These are phyloP conservation scores for Penicillium sp. DNA, from an alignment of 2,329 filamentous ascomycete genomes.

Conservation along the genomic window DNA sequence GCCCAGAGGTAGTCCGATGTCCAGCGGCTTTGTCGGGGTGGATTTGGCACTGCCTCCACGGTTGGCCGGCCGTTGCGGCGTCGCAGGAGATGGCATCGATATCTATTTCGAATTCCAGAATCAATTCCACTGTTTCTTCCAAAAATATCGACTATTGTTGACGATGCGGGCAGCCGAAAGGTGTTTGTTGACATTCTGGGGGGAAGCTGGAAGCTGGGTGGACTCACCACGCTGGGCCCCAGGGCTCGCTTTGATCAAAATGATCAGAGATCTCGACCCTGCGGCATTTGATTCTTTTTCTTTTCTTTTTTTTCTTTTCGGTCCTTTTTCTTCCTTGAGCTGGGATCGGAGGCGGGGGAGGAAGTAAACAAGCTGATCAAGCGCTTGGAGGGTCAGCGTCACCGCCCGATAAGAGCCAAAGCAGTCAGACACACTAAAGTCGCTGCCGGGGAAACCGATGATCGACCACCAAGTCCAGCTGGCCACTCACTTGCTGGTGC, in stretches of 20 bases:
- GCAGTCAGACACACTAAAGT: neutral
- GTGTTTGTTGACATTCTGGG: slow-evolving; percentile 16
- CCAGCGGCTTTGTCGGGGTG: slow-evolving; percentile 59
- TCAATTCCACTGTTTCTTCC: slow-evolving; percentile 3
- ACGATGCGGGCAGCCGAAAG: slow-evolving; percentile 4
- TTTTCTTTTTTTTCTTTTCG: neutral
- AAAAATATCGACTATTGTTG: slow-evolving; percentile 12
- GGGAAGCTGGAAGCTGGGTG: neutral
- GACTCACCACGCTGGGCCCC: slow-evolving; percentile 16
- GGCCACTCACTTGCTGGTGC: neutral
- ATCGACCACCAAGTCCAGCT: slow-evolving; percentile 10
- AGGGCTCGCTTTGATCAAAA: slow-evolving; percentile 8
- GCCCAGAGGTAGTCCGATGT: slow-evolving; percentile 58
- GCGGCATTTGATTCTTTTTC: slow-evolving; percentile 20
- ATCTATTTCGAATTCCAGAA: slow-evolving; percentile 11
- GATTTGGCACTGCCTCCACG: slow-evolving; percentile 61
- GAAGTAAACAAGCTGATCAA: slow-evolving; percentile 23
- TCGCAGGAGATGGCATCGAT: slow-evolving; percentile 48
- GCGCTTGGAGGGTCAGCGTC: slow-evolving; percentile 4
- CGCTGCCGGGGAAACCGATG: slow-evolving; percentile 27
- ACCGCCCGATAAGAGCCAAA: slow-evolving; percentile 22
- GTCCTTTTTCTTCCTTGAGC: no score
- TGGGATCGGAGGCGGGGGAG: neutral
- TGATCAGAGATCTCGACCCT: slow-evolving; percentile 9
- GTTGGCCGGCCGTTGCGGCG: slow-evolving; percentile 43